Percentiles rank a stretch among this genome's conserved stretches.
Evolutionary conservation across 176 grass and related monocot species (phyloP).

Genomic region (Alloteropsis semialata): DNA sequence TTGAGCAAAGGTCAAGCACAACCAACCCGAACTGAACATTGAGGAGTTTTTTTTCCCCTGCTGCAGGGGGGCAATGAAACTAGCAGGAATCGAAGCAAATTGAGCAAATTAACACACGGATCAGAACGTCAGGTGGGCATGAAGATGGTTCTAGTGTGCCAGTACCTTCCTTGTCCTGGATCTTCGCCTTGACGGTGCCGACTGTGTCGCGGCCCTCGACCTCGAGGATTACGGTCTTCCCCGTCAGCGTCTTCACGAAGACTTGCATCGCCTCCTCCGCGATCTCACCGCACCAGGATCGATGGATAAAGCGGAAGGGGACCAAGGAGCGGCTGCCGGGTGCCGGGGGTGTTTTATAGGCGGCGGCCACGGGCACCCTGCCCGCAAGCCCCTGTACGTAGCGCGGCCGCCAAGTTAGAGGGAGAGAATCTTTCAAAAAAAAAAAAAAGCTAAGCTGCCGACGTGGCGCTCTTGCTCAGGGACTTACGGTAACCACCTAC

Average conservation of each 20-base stretch:
- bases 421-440: too few species aligned
- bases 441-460: background rate
- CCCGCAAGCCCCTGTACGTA: background rate
- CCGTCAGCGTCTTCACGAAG: constrained; percentile 59
- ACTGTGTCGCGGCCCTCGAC: constrained; percentile 68
- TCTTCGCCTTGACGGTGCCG: constrained; percentile 66
- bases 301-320: background rate
- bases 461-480: too few species aligned
- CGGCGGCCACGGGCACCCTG: background rate
- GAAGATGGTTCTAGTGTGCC: background rate
- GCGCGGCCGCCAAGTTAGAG: constrained; percentile 4
- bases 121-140: background rate
- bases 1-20: background rate
- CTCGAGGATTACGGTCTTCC: constrained; percentile 65
- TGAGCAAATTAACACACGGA: background rate
- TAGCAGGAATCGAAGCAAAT: too few species aligned
- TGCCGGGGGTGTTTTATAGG: background rate
- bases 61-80: background rate
- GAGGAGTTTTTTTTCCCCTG: background rate
- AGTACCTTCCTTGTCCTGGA: constrained; percentile 58
- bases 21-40: background rate
- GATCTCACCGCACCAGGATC: background rate
- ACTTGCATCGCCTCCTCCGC: constrained; percentile 19
- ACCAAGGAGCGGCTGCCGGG: background rate
- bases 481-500: too few species aligned